phyloP scores from a whole-genome alignment of 306 rosid species.

The Cicer cuneatum region DNA sequence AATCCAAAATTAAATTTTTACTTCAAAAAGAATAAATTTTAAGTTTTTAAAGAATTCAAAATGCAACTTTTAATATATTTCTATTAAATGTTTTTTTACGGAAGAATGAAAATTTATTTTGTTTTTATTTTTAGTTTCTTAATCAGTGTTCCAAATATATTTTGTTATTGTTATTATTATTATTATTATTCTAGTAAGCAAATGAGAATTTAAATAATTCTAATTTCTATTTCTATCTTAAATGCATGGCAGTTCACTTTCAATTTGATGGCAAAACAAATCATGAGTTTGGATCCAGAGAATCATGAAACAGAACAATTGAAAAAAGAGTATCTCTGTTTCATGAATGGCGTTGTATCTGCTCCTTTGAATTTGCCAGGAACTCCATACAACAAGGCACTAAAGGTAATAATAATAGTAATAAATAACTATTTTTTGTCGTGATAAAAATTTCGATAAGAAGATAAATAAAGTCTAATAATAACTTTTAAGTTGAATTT shows the following conservation, averaged over 20 bases:
- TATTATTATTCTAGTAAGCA: neutral
- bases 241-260: constrained; percentile 76
- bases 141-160: too few species aligned
- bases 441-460: too few species aligned
- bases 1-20: too few species aligned
- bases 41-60: too few species aligned
- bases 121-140: too few species aligned
- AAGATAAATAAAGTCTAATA: too few species aligned
- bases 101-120: too few species aligned
- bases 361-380: constrained; percentile 88
- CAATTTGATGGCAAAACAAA: constrained; percentile 86
- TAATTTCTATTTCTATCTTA: neutral
- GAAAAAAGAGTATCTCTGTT: constrained; percentile 76
- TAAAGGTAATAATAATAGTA: constrained; percentile 55
- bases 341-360: constrained; percentile 92
- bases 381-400: constrained; percentile 81
- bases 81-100: too few species aligned
- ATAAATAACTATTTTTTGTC: neutral
- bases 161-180: neutral
- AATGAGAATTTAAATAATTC: neutral
- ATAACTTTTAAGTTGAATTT: too few species aligned
- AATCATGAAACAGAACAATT: constrained; percentile 77
- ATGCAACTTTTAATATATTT: too few species aligned
- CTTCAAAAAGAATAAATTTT: too few species aligned
- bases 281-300: constrained; percentile 93